phyloP scores from a whole-genome alignment of 2,329 filamentous ascomycete genomes.

The Stromatinia cepivora region DNA sequence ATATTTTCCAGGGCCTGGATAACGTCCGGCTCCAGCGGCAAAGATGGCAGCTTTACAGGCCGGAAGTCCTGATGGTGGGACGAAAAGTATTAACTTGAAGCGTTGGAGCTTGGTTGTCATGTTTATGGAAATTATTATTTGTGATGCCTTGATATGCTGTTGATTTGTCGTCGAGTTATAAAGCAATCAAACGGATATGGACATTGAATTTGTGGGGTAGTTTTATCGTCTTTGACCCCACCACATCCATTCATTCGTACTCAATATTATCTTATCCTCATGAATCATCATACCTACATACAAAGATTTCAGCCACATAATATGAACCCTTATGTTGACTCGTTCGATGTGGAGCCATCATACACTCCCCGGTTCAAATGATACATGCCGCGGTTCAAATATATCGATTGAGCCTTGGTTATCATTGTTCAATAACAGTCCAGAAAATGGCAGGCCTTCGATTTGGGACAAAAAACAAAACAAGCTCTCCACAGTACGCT shows the following conservation, averaged over 20 bases:
- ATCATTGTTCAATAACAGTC: too few species aligned
- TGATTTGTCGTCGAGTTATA: not conserved
- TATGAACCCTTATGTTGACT: too few species aligned
- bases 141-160: not conserved
- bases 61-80: slow-evolving; percentile 46
- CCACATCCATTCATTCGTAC: not conserved
- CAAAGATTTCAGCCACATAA: not conserved
- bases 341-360: too few species aligned
- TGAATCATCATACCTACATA: not conserved
- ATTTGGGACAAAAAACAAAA: not conserved
- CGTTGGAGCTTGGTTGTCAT: not conserved
- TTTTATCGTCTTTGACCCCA: not conserved
- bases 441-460: not conserved
- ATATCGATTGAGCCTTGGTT: too few species aligned
- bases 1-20: slow-evolving; percentile 50
- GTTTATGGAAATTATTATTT: not conserved
- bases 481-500: too few species aligned
- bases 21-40: slow-evolving; percentile 54
- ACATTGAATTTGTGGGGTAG: not conserved
- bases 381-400: too few species aligned
- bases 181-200: not conserved
- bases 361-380: too few species aligned
- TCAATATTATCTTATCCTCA: not conserved
- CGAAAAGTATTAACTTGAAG: slow-evolving; percentile 52
- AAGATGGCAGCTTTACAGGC: slow-evolving; percentile 56